Percentiles rank a stretch among this genome's conserved stretches.
Conservation (phyloP, 139 green algal genomes). For the Chlorella sp. region DNA sequence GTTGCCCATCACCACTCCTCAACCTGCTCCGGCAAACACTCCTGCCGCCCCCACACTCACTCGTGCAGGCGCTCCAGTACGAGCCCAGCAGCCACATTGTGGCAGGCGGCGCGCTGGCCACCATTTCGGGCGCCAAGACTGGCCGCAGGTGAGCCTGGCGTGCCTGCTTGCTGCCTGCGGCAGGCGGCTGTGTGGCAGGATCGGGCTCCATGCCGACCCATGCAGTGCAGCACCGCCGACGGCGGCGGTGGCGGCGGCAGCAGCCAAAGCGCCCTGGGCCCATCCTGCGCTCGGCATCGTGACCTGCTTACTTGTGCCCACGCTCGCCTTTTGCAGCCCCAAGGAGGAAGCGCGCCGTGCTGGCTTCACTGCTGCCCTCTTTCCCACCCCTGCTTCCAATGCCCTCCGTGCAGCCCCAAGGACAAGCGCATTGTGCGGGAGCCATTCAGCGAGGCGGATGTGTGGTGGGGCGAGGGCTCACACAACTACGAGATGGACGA, state of each 20-base stretch:
- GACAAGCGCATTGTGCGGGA: constrained; percentile 96
- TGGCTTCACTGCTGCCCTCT: not conserved
- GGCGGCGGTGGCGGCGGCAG: too few species aligned
- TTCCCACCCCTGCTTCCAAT: not conserved
- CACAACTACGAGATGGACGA: constrained; percentile 90
- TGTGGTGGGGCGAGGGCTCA: constrained; percentile 86
- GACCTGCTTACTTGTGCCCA: not conserved
- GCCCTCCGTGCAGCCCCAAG: constrained; percentile 14
- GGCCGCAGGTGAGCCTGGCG: constrained; percentile 51
- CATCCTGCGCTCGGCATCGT: not conserved
- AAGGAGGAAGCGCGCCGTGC: not conserved
- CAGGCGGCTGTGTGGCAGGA: not conserved
- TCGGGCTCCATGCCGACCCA: not conserved
- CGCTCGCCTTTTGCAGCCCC: not conserved
- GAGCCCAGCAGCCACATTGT: constrained; percentile 74
- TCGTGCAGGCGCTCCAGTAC: constrained; percentile 59
- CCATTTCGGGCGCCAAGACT: constrained; percentile 85
- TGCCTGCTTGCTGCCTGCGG: not conserved
- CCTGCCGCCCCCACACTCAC: too few species aligned
- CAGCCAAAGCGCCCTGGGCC: not conserved
- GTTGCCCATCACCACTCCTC: too few species aligned
- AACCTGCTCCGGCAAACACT: too few species aligned
- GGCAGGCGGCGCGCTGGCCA: constrained; percentile 73
- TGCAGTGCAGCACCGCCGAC: not conserved
- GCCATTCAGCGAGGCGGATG: constrained; percentile 64